Evolutionary conservation across 1,139 yeast species (phyloP), one percentile per base, ranked within the genome.

Genomic region (Taphrina flavorubra): DNA sequence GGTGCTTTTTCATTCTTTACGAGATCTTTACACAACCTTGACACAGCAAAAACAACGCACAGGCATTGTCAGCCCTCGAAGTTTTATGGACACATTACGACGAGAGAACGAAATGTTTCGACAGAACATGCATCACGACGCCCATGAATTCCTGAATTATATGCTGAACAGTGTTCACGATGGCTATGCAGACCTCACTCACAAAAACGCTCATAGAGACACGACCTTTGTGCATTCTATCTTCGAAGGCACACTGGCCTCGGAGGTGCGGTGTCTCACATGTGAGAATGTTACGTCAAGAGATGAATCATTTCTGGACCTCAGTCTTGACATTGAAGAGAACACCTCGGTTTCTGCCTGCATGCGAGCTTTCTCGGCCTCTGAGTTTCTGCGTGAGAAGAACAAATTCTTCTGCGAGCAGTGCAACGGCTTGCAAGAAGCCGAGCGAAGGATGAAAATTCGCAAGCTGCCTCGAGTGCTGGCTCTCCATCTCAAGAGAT

Each of bases 121-220:
- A 72, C 89, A 92, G 71, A 87, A 89, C 66, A 92, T 92, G 97
- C 99, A 94, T 77, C 99, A 94, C 76, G 99, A 94, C 81, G 97
- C 99, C 1, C 99, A 94, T 78, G 99, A 94, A 77, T 94, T 94
- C 77, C 84, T 92, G 76, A 92, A 92, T 77, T 92, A 90, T 75
- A 78, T 92, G 73, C 82, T 94, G 67, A 94, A 94, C 78, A 90
- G 87, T 72, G 85, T 90, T 40, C 86, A 92, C 70, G 99, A 94
- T 73, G 82, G 85, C 47, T 78, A 90, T 42, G 86, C 85, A 69
- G 76, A 55, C 14, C 71, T 71, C 60, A 72, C 71, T 25, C 53
- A 72, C 65, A 51, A 64, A 31, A 61, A 65, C 36, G 57, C 70
- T 5, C 25, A n/a, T 31, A 34, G 42, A 6, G 44, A 49, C 44